Evolutionary conservation across 23 red algal species (phyloP), one percentile per base, ranked within the genome.

Genomic region (Gracilariopsis chorda): DNA sequence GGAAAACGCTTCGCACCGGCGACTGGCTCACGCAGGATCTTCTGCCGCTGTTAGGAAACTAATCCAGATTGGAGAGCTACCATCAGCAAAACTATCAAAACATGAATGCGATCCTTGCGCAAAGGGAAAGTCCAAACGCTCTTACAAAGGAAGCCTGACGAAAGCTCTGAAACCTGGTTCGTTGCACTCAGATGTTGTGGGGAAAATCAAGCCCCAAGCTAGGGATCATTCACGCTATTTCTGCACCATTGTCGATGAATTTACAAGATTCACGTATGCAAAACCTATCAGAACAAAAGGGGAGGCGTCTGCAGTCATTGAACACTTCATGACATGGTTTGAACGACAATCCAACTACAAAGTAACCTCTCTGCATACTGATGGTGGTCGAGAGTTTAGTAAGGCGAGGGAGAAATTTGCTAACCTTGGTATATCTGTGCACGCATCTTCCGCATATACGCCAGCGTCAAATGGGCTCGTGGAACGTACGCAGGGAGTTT

Each of bases 381-480:
- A 89, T 63, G 55, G 55, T 69, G 84, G 84, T 17, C 27, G 28
- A 11, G 84, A 89, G 45, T 78, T 89, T 32, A 76, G 25, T 43
- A 29, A 42, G 7, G 84, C 70, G 4, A 20, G 47, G 23, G 49
- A 55, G 37, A n/a, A 20, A 28, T 60, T 89, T n/a, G 41, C 53
- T 20, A 76, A 73, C 8, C 35, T 56, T 27, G 69, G 84, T 12
- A 51, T 89, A 16, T 10, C 46, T 21, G 17, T 59, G 2, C 25
- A 21, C 20, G 21, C 21, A 11, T 61, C 69, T n/a, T 58, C 44
- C 17, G 30, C 51, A 47, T 59, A 89, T 6, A 89, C 84, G 44
- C 72, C 84, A 43, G 27, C 46, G 6, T 78, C 70, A 0, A 89
- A 89, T 44, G 84, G 84, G 2, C 58, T 89, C 6, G 84, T 52